Evolutionary conservation across 176 grass and related monocot species (phyloP).

Genomic region (Thalia dealbata): DNA sequence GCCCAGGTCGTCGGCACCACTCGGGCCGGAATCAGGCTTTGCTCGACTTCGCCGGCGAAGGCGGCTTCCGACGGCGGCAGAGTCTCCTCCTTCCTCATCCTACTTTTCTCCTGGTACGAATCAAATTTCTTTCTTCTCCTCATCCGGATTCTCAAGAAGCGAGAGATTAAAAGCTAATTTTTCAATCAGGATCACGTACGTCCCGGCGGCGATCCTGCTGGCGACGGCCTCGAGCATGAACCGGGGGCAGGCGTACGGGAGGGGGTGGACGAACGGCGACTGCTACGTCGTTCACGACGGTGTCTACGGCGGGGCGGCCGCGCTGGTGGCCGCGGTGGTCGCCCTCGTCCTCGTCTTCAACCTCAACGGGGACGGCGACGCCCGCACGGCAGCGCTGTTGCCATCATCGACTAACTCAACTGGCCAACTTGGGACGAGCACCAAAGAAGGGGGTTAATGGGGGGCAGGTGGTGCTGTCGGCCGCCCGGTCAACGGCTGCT

Average conservation of each 20-base stretch:
- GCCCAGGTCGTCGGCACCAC: slow-evolving; percentile 71
- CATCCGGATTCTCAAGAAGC: neutral
- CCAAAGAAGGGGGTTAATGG: too few species aligned
- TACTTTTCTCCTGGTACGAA: slow-evolving; percentile 51
- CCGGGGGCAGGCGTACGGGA: slow-evolving; percentile 59
- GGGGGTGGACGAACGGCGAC: slow-evolving; percentile 87
- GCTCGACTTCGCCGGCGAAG: slow-evolving; percentile 3
- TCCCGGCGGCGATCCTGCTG: slow-evolving; percentile 41
- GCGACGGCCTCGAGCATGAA: slow-evolving; percentile 74
- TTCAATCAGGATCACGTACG: slow-evolving; percentile 45
- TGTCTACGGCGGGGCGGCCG: slow-evolving; percentile 48
- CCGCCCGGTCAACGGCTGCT: too few species aligned
- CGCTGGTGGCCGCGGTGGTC: slow-evolving; percentile 26
- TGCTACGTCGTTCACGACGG: slow-evolving; percentile 66
- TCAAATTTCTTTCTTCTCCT: neutral
- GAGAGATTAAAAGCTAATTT: too few species aligned
- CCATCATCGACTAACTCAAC: neutral
- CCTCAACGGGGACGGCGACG: neutral
- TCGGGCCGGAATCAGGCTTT: slow-evolving; percentile 13
- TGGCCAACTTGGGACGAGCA: too few species aligned
- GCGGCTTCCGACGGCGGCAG: slow-evolving; percentile 8
- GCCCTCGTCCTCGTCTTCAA: slow-evolving; percentile 40
- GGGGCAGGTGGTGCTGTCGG: too few species aligned
- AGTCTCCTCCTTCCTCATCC: slow-evolving; percentile 28
- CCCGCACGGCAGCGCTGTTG: too few species aligned